These are phyloP conservation scores for Cryptococcus sp. DNA, from an alignment of 1,284 basidiomycete genomes.

Conservation along the genomic window DNA sequence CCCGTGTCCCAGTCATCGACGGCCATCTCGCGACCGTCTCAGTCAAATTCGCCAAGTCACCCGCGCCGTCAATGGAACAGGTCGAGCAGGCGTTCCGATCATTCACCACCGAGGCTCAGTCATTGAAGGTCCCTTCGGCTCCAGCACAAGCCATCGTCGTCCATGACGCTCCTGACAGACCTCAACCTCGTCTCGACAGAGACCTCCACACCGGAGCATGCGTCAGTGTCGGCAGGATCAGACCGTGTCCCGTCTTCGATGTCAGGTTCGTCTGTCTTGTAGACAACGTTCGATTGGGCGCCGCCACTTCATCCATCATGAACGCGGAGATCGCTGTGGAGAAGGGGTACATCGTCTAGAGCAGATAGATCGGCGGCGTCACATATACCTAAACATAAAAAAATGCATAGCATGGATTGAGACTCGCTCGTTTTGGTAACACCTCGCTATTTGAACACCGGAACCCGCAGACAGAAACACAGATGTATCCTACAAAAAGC, in stretches of 20 bases:
- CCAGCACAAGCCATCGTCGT: slow-evolving; percentile 85
- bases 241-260: slow-evolving; percentile 88
- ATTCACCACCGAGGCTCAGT: slow-evolving; percentile 77
- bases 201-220: slow-evolving; percentile 91
- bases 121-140: slow-evolving; percentile 80
- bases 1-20: slow-evolving; percentile 89
- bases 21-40: slow-evolving; percentile 88
- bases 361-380: background rate
- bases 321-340: slow-evolving; percentile 94
- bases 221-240: slow-evolving; percentile 86
- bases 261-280: slow-evolving; percentile 93
- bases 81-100: slow-evolving; percentile 76
- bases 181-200: slow-evolving; percentile 90
- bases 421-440: no score
- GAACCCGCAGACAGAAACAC: no score
- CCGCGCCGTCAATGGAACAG: slow-evolving; percentile 81
- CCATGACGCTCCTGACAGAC: slow-evolving; percentile 89
- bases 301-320: slow-evolving; percentile 95
- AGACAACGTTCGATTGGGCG: slow-evolving; percentile 95
- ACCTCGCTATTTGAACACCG: no score
- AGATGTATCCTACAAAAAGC: no score
- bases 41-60: slow-evolving; percentile 76
- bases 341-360: slow-evolving; percentile 65
- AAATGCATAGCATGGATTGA: background rate
- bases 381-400: background rate